Evolutionary conservation across 495 filamentous ascomycete genomes (phyloP).

Genomic region (Xylaria bambusicola): DNA sequence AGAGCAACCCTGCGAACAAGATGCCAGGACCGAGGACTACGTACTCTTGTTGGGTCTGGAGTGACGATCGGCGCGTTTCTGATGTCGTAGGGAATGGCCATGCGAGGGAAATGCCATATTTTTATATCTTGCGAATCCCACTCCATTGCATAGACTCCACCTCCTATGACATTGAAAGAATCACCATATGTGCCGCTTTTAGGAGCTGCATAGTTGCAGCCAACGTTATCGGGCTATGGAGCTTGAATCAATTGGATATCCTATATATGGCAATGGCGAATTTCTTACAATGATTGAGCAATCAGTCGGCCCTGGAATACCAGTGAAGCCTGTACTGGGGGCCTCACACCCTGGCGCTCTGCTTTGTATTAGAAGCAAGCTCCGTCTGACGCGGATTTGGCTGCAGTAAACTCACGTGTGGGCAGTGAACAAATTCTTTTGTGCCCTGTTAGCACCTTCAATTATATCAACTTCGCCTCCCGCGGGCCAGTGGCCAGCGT

Average conservation of each 20-base stretch:
- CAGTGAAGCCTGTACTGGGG: constrained; percentile 38
- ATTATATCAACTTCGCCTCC: constrained; percentile 84
- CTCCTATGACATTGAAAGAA: constrained; percentile 64
- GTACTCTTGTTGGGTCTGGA: constrained; percentile 53
- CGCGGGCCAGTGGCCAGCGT: constrained; percentile 57
- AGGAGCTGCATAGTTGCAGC: constrained; percentile 30
- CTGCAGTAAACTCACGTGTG: constrained; percentile 54
- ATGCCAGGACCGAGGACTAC: background rate
- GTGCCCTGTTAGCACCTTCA: constrained; percentile 69
- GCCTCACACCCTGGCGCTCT: constrained; percentile 49
- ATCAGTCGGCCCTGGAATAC: constrained; percentile 17
- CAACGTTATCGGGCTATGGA: constrained; percentile 23
- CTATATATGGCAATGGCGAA: background rate
- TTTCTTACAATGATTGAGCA: constrained; percentile 29
- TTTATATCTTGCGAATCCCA: constrained; percentile 64
- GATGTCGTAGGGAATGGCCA: constrained; percentile 61
- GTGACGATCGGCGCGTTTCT: constrained; percentile 37
- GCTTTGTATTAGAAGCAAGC: constrained; percentile 35
- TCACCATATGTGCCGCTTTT: constrained; percentile 53
- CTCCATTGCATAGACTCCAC: constrained; percentile 67
- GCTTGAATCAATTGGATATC: constrained; percentile 6
- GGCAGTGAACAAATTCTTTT: constrained; percentile 64
- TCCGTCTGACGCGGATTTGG: constrained; percentile 39
- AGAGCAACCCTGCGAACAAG: no score
- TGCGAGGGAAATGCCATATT: constrained; percentile 71